These are phyloP conservation scores for Kwoniella newhampshirensis DNA, from an alignment of 768 basidiomycete genomes.

Conservation along the genomic window DNA sequence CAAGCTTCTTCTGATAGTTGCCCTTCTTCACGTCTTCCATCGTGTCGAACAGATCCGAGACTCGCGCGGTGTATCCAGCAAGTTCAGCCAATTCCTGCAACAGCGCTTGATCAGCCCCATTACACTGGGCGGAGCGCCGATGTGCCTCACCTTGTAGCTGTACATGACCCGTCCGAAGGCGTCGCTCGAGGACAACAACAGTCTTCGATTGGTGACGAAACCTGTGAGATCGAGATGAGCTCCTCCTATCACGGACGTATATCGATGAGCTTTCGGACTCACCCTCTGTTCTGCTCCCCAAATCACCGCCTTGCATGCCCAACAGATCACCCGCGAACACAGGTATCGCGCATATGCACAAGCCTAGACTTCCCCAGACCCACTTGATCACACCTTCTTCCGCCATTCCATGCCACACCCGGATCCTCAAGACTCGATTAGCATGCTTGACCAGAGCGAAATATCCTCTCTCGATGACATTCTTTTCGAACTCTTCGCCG, in stretches of 20 bases:
- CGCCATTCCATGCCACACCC: slow-evolving; percentile 85
- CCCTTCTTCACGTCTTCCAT: slow-evolving; percentile 82
- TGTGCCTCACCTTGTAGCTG: slow-evolving; percentile 78
- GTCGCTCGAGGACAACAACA: slow-evolving; percentile 80
- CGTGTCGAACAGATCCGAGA: slow-evolving; percentile 81
- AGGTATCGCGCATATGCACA: slow-evolving; percentile 87
- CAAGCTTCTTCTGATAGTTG: slow-evolving; percentile 82
- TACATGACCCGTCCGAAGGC: slow-evolving; percentile 96
- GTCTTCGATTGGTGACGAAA: slow-evolving; percentile 92
- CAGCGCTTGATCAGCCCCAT: slow-evolving; percentile 11
- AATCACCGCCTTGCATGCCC: slow-evolving; percentile 64
- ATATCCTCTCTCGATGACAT: slow-evolving; percentile 84
- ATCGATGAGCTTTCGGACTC: slow-evolving; percentile 18
- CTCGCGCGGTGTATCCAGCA: slow-evolving; percentile 91
- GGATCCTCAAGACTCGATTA: slow-evolving; percentile 70
- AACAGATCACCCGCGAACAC: slow-evolving; percentile 80
- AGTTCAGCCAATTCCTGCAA: slow-evolving; percentile 79
- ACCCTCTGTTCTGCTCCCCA: slow-evolving; percentile 90
- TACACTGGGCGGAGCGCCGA: not conserved
- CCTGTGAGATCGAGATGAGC: slow-evolving; percentile 57
- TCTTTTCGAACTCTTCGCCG: slow-evolving; percentile 86
- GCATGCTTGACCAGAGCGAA: slow-evolving; percentile 80
- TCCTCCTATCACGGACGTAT: not conserved
- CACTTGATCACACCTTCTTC: slow-evolving; percentile 96
- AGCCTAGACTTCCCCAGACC: slow-evolving; percentile 91